phyloP scores from a whole-genome alignment of 2,329 filamentous ascomycete species.

The Colletotrichum sublineola region DNA sequence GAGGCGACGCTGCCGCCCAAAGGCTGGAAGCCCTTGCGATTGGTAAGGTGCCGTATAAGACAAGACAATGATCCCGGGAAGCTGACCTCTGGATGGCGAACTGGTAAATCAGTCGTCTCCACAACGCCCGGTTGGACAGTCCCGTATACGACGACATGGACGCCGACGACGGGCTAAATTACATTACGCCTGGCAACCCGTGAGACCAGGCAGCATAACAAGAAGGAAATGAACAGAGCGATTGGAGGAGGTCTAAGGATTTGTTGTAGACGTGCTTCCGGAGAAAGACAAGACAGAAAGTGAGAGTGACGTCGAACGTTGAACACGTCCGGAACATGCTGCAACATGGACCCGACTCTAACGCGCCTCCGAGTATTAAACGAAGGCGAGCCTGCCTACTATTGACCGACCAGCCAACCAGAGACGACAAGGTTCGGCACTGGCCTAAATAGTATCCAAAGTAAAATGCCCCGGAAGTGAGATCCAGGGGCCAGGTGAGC shows the following conservation, averaged over 20 bases:
- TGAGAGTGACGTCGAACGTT: constrained; percentile 1
- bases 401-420: background rate
- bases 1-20: background rate
- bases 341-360: background rate
- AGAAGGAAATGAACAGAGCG: background rate
- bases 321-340: constrained; percentile 1
- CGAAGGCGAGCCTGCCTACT: background rate
- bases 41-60: constrained; percentile 7
- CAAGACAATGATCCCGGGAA: background rate
- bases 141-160: constrained; percentile 9
- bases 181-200: constrained; percentile 9
- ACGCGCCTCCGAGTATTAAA: background rate
- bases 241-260: background rate
- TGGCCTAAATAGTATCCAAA: background rate
- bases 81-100: constrained; percentile 17
- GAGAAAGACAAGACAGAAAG: background rate
- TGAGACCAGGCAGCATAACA: background rate
- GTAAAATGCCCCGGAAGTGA: background rate
- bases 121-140: background rate
- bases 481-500: background rate
- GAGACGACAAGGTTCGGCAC: background rate
- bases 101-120: constrained; percentile 8
- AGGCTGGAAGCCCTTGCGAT: constrained; percentile 6
- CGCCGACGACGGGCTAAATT: background rate
- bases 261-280: background rate